phyloP scores from a whole-genome alignment of 805 yeast genomes.

The Schizosaccharomyces cryophilus region DNA sequence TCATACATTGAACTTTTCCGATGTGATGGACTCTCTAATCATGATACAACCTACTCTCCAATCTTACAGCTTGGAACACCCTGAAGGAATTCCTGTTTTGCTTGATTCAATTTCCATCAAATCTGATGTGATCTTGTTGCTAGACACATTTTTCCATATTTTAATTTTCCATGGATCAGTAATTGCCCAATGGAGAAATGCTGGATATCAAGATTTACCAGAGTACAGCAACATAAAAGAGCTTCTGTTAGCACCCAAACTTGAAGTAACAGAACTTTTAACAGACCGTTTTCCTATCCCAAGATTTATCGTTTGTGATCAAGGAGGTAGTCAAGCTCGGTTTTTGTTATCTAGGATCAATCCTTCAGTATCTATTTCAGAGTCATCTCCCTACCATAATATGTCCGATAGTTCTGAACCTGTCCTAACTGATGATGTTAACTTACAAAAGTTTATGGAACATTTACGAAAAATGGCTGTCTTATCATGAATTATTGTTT shows the following conservation, averaged over 20 bases:
- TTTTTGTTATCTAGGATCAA: conserved; percentile 83
- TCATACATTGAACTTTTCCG: conserved; percentile 80
- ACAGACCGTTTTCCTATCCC: conserved; percentile 94
- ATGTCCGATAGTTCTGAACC: conserved; percentile 34
- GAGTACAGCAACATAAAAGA: conserved; percentile 74
- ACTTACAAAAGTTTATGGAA: conserved; percentile 81
- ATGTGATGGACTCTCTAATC: conserved; percentile 70
- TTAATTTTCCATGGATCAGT: conserved; percentile 86
- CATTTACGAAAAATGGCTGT: conserved; percentile 75
- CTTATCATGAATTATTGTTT: not conserved
- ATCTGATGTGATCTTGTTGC: conserved; percentile 61
- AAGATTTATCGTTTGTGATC: conserved; percentile 88
- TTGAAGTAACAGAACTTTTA: conserved; percentile 75
- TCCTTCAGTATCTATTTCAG: conserved; percentile 66
- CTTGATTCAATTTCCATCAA: conserved; percentile 80
- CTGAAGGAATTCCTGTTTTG: conserved; percentile 60
- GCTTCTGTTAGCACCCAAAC: conserved; percentile 66
- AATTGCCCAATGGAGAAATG: conserved; percentile 87
- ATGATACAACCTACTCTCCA: conserved; percentile 96
- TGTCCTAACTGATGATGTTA: conserved; percentile 89
- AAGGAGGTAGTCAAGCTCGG: conserved; percentile 96
- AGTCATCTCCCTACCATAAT: conserved; percentile 19
- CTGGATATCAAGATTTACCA: conserved; percentile 75
- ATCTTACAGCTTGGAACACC: conserved; percentile 58
- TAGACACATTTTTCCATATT: conserved; percentile 92